Conservation (phyloP, 192 early-diverging fungal genomes). For the Coemansia sp. region DNA sequence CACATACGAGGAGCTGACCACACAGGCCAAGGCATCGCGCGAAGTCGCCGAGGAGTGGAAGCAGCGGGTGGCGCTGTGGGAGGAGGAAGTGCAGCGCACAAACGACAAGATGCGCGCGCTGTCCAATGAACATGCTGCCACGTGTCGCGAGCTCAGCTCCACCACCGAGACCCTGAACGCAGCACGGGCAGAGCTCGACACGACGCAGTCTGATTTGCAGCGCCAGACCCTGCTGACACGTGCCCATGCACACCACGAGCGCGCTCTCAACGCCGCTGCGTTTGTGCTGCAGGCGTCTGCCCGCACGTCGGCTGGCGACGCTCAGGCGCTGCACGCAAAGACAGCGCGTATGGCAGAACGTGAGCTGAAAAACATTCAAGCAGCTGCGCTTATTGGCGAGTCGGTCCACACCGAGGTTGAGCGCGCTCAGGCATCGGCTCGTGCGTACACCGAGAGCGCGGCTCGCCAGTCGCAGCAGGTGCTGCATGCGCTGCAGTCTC, state of each 20-base stretch:
- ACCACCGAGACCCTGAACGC: conserved; percentile 25
- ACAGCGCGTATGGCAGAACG: conserved; percentile 20
- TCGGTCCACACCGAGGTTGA: conserved; percentile 6
- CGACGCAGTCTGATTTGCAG: conserved; percentile 29
- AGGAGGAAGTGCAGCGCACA: conserved; percentile 21
- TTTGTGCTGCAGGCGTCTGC: conserved; percentile 20
- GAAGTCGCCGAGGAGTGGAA: conserved; percentile 37
- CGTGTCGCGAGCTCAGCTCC: conserved; percentile 43
- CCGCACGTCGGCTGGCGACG: conserved; percentile 4
- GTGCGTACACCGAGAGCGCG: neutral
- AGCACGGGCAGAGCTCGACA: conserved; percentile 23
- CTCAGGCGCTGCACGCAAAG: conserved; percentile 15
- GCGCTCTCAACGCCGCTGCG: conserved; percentile 40
- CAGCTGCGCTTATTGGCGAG: conserved; percentile 3
- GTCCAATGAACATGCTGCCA: conserved; percentile 5
- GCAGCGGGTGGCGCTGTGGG: conserved; percentile 29
- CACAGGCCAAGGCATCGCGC: conserved; percentile 12
- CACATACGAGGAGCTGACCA: conserved; percentile 55
- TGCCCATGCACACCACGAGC: conserved; percentile 55
- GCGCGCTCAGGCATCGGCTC: neutral
- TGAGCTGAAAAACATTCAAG: conserved; percentile 20
- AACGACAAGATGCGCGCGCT: conserved; percentile 7
- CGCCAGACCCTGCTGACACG: conserved; percentile 36
- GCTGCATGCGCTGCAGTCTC: conserved; percentile 18
- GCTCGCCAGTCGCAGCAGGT: conserved; percentile 14